Conservation (phyloP, 371 early-diverging fungal species). For the Mucor irregularis region DNA sequence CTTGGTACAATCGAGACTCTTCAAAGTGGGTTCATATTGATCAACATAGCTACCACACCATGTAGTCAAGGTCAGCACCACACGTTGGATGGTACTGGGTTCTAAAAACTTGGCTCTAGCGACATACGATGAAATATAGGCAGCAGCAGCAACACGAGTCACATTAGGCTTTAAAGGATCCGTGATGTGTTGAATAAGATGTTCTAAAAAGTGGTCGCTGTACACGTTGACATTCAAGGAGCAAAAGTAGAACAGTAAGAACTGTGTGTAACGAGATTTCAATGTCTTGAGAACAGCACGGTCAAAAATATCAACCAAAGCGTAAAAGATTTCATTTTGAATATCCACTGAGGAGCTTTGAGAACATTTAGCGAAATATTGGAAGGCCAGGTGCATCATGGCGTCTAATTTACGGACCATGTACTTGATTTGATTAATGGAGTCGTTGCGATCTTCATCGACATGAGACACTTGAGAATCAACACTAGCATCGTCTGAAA, state of each 20-base stretch:
- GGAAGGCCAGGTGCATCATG: conserved; percentile 73
- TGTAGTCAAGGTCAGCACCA: conserved; percentile 63
- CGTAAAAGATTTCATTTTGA: conserved; percentile 57
- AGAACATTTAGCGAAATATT: conserved; percentile 48
- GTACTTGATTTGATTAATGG: conserved; percentile 54
- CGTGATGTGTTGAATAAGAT: conserved; percentile 66
- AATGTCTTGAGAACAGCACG: conserved; percentile 81
- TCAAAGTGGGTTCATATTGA: conserved; percentile 52
- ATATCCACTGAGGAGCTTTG: conserved; percentile 16
- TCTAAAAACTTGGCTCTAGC: conserved; percentile 86
- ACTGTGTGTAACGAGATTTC: conserved; percentile 91
- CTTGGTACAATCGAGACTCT: conserved; percentile 53
- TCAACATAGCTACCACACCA: conserved; percentile 76
- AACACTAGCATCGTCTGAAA: conserved; percentile 21
- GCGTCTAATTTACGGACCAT: conserved; percentile 86
- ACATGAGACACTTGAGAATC: conserved; percentile 21
- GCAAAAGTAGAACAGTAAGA: conserved; percentile 83
- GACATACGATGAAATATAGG: conserved; percentile 86
- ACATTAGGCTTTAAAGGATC: conserved; percentile 64
- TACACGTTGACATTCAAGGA: conserved; percentile 64
- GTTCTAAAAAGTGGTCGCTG: conserved; percentile 79
- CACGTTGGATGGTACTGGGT: conserved; percentile 58
- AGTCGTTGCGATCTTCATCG: conserved; percentile 27
- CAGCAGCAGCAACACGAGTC: conserved; percentile 78
- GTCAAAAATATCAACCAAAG: conserved; percentile 80